Conservation (phyloP, 1,284 basidiomycete species). For the Dichomitus squalens region DNA sequence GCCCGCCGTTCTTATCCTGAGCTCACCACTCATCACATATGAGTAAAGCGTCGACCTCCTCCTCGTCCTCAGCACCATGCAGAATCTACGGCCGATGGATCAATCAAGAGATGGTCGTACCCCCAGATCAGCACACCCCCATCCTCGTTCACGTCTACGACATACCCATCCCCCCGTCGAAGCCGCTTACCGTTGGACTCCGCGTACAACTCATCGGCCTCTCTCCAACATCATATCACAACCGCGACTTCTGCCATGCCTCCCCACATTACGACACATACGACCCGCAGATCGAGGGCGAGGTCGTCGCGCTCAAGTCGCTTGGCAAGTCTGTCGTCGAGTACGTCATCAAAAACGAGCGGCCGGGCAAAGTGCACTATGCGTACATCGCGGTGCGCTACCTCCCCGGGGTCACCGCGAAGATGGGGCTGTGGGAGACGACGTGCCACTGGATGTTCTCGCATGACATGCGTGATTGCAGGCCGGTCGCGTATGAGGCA, state of each 20-base stretch:
- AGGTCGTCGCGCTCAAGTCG: neutral
- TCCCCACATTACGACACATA: neutral
- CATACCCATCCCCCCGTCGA: neutral
- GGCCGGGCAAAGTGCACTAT: conserved; percentile 1
- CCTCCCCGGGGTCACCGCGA: neutral
- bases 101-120: neutral
- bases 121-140: neutral
- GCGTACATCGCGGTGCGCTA: conserved; percentile 1
- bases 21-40: neutral
- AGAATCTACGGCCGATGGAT: conserved; percentile 1
- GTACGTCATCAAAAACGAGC: neutral
- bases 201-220: neutral
- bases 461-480: neutral
- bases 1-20: neutral
- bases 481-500: neutral
- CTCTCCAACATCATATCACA: neutral
- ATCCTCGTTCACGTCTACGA: conserved; percentile 1
- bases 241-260: neutral
- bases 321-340: neutral
- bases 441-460: conserved; percentile 2
- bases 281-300: conserved; percentile 1
- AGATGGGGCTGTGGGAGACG: conserved; percentile 3
- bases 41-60: neutral
- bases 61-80: neutral
- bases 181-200: neutral